phyloP scores from a whole-genome alignment of 768 basidiomycete species.

The Neoboletus magnificus region DNA sequence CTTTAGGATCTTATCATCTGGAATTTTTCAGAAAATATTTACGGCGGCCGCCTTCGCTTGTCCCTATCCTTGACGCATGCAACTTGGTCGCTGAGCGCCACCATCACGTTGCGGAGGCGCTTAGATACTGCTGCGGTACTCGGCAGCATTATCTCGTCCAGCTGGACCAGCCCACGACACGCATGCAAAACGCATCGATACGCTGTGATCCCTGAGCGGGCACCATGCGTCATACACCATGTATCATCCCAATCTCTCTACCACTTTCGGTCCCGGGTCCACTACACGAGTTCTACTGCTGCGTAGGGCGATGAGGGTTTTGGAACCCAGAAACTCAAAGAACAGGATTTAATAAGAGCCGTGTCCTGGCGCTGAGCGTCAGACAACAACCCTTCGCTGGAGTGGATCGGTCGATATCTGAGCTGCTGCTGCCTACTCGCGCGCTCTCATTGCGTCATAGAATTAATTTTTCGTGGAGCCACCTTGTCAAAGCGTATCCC shows the following conservation, averaged over 20 bases:
- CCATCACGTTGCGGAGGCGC: background rate
- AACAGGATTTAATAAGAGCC: background rate
- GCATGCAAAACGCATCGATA: background rate
- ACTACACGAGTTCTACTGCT: background rate
- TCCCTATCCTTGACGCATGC: background rate
- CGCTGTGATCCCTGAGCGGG: background rate
- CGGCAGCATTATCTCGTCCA: background rate
- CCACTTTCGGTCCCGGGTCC: constrained; percentile 5
- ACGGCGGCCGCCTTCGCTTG: background rate
- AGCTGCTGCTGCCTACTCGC: background rate
- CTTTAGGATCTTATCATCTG: background rate
- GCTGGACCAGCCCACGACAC: background rate
- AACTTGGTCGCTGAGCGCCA: background rate
- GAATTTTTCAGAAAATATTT: background rate
- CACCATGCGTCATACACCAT: background rate
- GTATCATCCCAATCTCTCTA: background rate
- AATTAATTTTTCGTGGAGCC: background rate
- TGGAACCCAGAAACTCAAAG: constrained; percentile 7
- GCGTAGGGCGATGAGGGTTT: background rate
- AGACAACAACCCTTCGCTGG: constrained; percentile 4
- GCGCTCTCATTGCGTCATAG: background rate
- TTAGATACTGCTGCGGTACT: background rate
- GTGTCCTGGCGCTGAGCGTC: background rate
- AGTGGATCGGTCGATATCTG: constrained; percentile 15
- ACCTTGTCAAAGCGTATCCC: background rate